These are phyloP conservation scores for Rhizopogon vinicolor DNA, from an alignment of 768 basidiomycete genomes.

Conservation along the genomic window DNA sequence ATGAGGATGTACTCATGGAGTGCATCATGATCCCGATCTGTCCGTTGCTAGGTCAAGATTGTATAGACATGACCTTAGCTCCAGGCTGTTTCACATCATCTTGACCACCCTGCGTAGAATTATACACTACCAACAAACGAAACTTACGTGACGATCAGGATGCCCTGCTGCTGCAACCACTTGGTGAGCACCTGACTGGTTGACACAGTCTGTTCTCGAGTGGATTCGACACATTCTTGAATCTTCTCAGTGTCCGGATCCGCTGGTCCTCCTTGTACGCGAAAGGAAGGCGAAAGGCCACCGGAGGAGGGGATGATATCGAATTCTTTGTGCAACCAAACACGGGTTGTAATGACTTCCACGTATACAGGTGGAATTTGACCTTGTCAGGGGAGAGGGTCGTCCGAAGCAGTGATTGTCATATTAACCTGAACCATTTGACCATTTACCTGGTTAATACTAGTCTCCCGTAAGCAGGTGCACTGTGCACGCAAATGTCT, in stretches of 20 bases:
- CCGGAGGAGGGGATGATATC: constrained; percentile 24
- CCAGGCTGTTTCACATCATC: too few relatives aligned
- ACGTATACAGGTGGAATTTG: constrained; percentile 37
- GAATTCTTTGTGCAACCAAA: constrained; percentile 15
- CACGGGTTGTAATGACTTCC: constrained; percentile 20
- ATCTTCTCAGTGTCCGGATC: constrained; percentile 26
- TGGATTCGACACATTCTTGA: constrained; percentile 10
- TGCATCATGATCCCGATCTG: too few relatives aligned
- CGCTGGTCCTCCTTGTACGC: constrained; percentile 24
- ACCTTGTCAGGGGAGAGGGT: constrained; percentile 14
- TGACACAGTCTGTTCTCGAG: constrained; percentile 13
- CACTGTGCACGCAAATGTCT: too few relatives aligned
- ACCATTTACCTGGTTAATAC: constrained; percentile 33
- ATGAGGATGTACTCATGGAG: too few relatives aligned
- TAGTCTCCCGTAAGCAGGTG: too few relatives aligned
- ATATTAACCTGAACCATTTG: too few relatives aligned
- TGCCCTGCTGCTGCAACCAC: constrained; percentile 11
- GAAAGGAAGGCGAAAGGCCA: constrained; percentile 26
- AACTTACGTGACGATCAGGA: neutral
- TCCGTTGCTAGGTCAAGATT: constrained; percentile 44
- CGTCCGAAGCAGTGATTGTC: neutral
- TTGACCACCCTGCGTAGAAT: too few relatives aligned
- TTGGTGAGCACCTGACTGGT: constrained; percentile 13
- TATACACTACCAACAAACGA: too few relatives aligned
- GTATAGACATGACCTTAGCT: too few relatives aligned